Conservation (phyloP, 345 rosid species). For the Linum lewisii region DNA sequence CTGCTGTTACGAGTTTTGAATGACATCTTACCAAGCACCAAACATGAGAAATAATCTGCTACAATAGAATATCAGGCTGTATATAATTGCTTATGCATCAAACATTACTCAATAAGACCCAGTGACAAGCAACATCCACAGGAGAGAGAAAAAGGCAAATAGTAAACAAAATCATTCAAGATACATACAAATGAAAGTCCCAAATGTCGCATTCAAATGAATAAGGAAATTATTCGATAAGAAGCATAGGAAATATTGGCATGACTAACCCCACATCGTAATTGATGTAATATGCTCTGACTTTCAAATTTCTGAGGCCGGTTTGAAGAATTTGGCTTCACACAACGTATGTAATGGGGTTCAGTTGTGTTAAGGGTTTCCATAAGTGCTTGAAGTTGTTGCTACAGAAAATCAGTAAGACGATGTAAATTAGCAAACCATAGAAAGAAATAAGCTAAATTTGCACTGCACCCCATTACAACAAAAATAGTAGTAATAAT, state of each 20-base stretch:
- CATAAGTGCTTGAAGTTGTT: conserved; percentile 99
- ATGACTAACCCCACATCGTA: conserved; percentile 91
- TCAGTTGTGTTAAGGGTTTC: conserved; percentile 87
- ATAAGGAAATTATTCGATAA: not conserved
- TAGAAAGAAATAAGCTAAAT: not conserved
- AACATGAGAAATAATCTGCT: too few relatives aligned
- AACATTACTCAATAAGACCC: too few relatives aligned
- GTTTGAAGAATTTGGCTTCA: conserved; percentile 91
- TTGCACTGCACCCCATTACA: not conserved
- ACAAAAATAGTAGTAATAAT: not conserved
- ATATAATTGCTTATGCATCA: too few relatives aligned
- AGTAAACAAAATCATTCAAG: not conserved
- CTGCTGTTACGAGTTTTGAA: too few relatives aligned
- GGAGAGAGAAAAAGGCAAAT: too few relatives aligned
- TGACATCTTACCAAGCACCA: too few relatives aligned
- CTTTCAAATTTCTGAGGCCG: conserved; percentile 86
- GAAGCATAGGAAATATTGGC: not conserved
- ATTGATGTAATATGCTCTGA: conserved; percentile 72
- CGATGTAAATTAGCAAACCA: conserved; percentile 11
- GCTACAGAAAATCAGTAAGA: conserved; percentile 31
- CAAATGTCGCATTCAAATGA: not conserved
- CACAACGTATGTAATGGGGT: conserved; percentile 98
- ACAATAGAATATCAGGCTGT: too few relatives aligned
- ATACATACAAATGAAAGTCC: not conserved
- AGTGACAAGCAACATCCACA: too few relatives aligned